A percentile compares a stretch with the other conserved stretches of the same genome.
phyloP scores from a whole-genome alignment of 1,284 basidiomycete genomes.

The Farysia itapuensis region DNA sequence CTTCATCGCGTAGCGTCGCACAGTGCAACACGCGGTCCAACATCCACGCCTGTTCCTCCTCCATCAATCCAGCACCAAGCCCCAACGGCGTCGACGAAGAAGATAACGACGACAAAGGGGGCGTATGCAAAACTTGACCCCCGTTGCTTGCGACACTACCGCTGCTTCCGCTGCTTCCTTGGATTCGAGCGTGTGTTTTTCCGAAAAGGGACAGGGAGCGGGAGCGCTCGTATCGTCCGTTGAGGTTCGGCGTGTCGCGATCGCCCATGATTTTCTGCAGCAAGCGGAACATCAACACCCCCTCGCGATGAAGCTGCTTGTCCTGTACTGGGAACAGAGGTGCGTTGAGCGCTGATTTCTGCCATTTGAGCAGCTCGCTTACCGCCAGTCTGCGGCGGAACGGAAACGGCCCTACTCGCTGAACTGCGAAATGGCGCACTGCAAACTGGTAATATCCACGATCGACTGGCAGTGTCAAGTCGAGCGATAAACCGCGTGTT shows the following conservation, averaged over 20 bases:
- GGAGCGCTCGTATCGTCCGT: too few relatives aligned
- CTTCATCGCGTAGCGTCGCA: conserved; percentile 88
- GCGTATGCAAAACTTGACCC: too few relatives aligned
- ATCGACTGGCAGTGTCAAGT: too few relatives aligned
- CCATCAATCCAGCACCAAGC: too few relatives aligned
- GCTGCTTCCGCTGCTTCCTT: neutral
- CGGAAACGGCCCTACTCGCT: conserved; percentile 6
- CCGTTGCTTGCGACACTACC: neutral
- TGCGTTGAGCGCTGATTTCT: conserved; percentile 68
- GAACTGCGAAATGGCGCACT: conserved; percentile 1
- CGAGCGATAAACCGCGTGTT: too few relatives aligned
- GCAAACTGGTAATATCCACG: too few relatives aligned
- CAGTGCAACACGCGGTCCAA: too few relatives aligned
- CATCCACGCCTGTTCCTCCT: too few relatives aligned
- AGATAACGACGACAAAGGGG: too few relatives aligned
- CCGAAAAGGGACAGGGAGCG: neutral
- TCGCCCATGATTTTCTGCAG: conserved; percentile 90
- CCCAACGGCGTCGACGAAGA: too few relatives aligned
- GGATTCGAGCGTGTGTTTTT: too few relatives aligned
- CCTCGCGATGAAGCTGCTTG: conserved; percentile 71
- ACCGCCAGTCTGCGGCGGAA: conserved; percentile 4
- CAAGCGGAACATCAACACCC: conserved; percentile 80
- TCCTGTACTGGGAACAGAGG: conserved; percentile 72
- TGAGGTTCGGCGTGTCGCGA: conserved; percentile 64
- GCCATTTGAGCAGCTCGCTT: conserved; percentile 4